Percentiles rank a stretch among this genome's conserved stretches.
Evolutionary conservation across 306 rosid genomes (phyloP).

Genomic region (Prunus fruticosa): DNA sequence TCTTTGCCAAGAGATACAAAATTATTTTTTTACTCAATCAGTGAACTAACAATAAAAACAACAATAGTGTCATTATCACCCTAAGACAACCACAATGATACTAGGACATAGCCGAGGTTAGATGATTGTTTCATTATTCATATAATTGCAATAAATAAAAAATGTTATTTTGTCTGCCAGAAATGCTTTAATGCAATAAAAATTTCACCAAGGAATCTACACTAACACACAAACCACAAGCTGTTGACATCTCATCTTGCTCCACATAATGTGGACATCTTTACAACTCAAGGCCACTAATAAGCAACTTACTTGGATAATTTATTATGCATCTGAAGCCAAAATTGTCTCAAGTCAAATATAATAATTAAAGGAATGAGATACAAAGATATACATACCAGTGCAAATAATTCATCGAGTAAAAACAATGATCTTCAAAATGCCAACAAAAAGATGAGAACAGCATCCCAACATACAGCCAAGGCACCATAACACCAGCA

Average conservation of each 20-base stretch:
- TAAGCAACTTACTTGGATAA: not conserved
- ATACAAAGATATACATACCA: conserved; percentile 54
- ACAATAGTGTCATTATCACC: not conserved
- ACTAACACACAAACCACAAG: not conserved
- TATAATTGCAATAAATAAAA: not conserved
- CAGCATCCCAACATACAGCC: conserved; percentile 97
- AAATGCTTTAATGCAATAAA: not conserved
- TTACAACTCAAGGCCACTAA: not conserved
- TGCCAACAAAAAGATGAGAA: conserved; percentile 99
- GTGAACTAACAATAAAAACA: not conserved
- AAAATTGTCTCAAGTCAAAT: not conserved
- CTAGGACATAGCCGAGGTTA: not conserved
- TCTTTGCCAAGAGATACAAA: not conserved
- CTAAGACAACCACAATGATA: not conserved
- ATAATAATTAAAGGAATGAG: conserved; percentile 1
- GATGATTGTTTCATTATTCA: not conserved
- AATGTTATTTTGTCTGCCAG: not conserved
- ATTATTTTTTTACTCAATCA: not conserved
- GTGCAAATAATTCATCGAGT: conserved; percentile 96
- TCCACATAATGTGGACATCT: conserved; percentile 5
- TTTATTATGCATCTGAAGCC: not conserved
- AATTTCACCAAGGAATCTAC: not conserved
- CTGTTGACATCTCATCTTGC: conserved; percentile 5
- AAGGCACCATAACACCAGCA: conserved; percentile 98
- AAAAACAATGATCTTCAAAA: conserved; percentile 97